Base-by-base conservation (phyloP, 768 basidiomycete genomes). In the Lactifluus echinatus region DNA sequence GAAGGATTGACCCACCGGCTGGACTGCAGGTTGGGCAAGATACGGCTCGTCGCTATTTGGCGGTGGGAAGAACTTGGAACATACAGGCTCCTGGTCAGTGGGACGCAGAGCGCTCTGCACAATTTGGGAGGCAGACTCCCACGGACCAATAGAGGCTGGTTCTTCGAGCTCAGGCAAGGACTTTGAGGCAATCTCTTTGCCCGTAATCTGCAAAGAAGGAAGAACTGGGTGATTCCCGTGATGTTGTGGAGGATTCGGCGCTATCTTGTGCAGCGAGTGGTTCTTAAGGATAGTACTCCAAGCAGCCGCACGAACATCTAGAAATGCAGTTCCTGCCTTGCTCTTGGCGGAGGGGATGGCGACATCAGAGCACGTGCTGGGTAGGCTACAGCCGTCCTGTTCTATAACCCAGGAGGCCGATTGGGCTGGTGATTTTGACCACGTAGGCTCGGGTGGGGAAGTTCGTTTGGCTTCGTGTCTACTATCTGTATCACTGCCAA, bases 321-420 rank as follows among this genome's bases (percentile, higher is more conserved):
- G 47, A 24, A 78, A 57, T 37, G 75, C 66, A 21, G 74, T 73
- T 21, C 43, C 62, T 21, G 68, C 58, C 33, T 54, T 57, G 19
- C 52, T 55, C 15, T 29, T 46, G 8, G 33, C 24, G 3, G 59
- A 40, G 8, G 43, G 46, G 7, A 53, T 23, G 6, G 63, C 47
- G 23, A 51, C 14, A 8, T 52, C 60, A 49, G 65, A 59, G 8
- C 26, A 57, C 21, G 63, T 63, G 34, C 53, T 59, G 4, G 62
- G 57, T 12, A 67, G 55, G 17, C 52, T 53, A 3, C 42, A 34
- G 4, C 43, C 60, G 11, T 75, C 72, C 14, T 66, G 46, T 63
- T 84, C 83, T 28, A 84, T 80, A 59, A 78, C 79, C 83, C 83
- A 84, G 8, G 77, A 63, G 19, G 74, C 71, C 10, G 83, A 83